These are phyloP conservation scores for Tolypocladium ophioglossoides DNA, from an alignment of 2,329 filamentous ascomycete genomes.

Conservation along the genomic window DNA sequence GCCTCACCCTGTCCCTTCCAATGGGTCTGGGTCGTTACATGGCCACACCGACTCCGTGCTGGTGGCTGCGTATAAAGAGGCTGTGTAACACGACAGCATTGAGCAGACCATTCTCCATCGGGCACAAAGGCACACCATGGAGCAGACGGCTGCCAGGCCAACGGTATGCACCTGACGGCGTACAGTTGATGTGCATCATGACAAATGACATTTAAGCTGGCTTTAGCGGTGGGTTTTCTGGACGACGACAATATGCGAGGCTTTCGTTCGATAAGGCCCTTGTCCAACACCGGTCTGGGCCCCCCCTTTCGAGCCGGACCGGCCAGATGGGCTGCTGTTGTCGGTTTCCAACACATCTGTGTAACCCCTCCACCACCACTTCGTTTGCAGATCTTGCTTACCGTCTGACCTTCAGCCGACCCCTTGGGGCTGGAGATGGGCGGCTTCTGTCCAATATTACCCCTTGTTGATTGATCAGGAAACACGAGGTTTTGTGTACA, in stretches of 20 bases:
- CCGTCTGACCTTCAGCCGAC: neutral
- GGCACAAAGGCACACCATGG: neutral
- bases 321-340: neutral
- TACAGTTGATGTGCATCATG: neutral
- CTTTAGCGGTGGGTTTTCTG: neutral
- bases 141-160: neutral
- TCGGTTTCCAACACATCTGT: neutral
- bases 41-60: neutral
- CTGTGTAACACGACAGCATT: neutral
- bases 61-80: neutral
- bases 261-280: neutral
- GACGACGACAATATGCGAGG: neutral
- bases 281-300: neutral
- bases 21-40: no score
- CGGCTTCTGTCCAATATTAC: neutral
- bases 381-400: neutral
- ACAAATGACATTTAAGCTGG: neutral
- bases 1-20: neutral
- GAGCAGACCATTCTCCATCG: neutral
- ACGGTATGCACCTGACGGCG: neutral
- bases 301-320: neutral
- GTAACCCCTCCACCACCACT: neutral
- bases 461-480: neutral
- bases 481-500: neutral
- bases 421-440: neutral